phyloP scores from a whole-genome alignment of 2,329 filamentous ascomycete species.

The Mariannaea sp. region DNA sequence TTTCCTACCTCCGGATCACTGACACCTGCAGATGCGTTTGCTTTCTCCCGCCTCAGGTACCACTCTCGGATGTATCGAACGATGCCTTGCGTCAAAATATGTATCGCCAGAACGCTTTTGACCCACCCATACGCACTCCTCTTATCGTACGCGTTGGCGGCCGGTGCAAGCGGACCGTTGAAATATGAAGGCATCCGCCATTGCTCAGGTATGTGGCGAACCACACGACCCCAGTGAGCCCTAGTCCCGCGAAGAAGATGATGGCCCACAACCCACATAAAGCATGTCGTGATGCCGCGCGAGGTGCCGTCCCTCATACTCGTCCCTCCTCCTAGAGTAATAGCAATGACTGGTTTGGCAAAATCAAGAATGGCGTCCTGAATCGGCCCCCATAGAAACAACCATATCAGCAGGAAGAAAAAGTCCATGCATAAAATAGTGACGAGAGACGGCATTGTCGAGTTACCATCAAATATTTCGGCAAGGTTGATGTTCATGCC shows the following conservation, averaged over 20 bases:
- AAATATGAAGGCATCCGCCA: slow-evolving; percentile 52
- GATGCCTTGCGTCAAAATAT: slow-evolving; percentile 75
- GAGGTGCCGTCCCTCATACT: slow-evolving; percentile 70
- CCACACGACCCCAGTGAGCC: slow-evolving; percentile 53
- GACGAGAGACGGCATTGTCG: slow-evolving; percentile 82
- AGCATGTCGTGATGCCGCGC: slow-evolving; percentile 72
- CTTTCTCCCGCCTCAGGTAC: slow-evolving; percentile 66
- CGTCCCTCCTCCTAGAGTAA: slow-evolving; percentile 84
- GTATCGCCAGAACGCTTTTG: slow-evolving; percentile 71
- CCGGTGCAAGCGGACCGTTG: slow-evolving; percentile 53
- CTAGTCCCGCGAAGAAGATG: slow-evolving; percentile 57
- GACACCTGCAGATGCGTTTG: slow-evolving; percentile 53
- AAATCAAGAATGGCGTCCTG: slow-evolving; percentile 89
- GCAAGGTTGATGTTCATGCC: slow-evolving; percentile 82
- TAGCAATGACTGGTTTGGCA: slow-evolving; percentile 89
- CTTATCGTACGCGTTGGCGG: slow-evolving; percentile 55
- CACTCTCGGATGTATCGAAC: slow-evolving; percentile 72
- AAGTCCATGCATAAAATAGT: slow-evolving; percentile 85
- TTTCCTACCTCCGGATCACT: slow-evolving; percentile 69
- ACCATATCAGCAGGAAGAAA: slow-evolving; percentile 81
- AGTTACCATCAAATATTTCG: slow-evolving; percentile 88
- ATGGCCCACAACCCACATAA: slow-evolving; percentile 66
- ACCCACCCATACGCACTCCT: slow-evolving; percentile 68
- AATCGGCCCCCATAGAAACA: slow-evolving; percentile 84
- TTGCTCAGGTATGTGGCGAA: slow-evolving; percentile 52